phyloP scores from a whole-genome alignment of 495 filamentous ascomycete species.

The Amniculicola lignicola region DNA sequence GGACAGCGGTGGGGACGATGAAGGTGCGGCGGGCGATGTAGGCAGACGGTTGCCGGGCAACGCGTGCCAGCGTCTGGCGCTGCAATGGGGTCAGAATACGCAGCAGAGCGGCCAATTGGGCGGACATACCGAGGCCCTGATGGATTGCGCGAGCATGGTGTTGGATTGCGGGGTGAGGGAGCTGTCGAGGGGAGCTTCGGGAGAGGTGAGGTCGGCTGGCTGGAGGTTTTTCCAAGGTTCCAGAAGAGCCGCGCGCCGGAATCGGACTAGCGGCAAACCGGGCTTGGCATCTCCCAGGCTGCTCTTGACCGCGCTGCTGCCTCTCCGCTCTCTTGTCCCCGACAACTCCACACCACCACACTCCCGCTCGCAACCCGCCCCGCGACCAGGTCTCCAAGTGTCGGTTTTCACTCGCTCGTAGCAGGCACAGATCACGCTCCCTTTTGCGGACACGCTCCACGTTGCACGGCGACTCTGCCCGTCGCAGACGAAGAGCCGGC shows the following conservation, averaged over 20 bases:
- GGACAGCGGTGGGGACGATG: slow-evolving; percentile 68
- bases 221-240: slow-evolving; percentile 13
- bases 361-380: neutral
- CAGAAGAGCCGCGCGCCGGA: neutral
- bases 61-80: slow-evolving; percentile 79
- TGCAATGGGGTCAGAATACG: slow-evolving; percentile 43
- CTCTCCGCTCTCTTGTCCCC: neutral
- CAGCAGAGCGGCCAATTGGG: neutral
- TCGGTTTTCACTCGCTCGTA: slow-evolving; percentile 23
- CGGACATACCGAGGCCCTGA: slow-evolving; percentile 44
- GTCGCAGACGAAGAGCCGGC: too few species aligned
- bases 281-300: neutral
- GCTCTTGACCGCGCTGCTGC: neutral
- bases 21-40: slow-evolving; percentile 70
- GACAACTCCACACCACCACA: slow-evolving; percentile 8
- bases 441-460: too few species aligned
- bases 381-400: slow-evolving; percentile 1
- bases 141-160: slow-evolving; percentile 44
- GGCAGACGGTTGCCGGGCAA: slow-evolving; percentile 66
- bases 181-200: slow-evolving; percentile 26
- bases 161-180: slow-evolving; percentile 16
- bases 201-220: slow-evolving; percentile 3
- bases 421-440: too few species aligned
- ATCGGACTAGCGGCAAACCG: neutral
- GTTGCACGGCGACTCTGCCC: too few species aligned